A percentile compares a stretch with the other conserved stretches of the same genome.
These are phyloP conservation scores for Rugonectria rugulosa DNA, from an alignment of 2,329 filamentous ascomycete genomes.

Conservation along the genomic window DNA sequence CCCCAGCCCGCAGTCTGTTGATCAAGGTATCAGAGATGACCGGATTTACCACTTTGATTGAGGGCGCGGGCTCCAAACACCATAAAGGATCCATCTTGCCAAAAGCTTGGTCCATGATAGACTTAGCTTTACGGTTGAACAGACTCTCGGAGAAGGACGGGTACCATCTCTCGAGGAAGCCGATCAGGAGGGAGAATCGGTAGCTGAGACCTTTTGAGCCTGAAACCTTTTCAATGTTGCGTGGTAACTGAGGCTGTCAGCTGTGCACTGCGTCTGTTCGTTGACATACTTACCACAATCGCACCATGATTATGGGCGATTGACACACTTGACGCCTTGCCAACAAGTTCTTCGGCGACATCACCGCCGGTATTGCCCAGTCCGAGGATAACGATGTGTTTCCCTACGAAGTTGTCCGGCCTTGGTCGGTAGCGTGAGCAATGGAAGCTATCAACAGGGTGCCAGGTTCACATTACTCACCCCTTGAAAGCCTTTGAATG, in stretches of 20 bases:
- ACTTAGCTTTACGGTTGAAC: slow-evolving; percentile 23
- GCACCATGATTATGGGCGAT: slow-evolving; percentile 38
- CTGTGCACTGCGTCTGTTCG: not conserved
- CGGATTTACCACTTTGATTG: slow-evolving; percentile 36
- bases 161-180: slow-evolving; percentile 36
- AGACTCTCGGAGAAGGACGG: slow-evolving; percentile 25
- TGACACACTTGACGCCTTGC: slow-evolving; percentile 32
- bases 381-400: slow-evolving; percentile 54
- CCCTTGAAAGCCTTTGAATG: slow-evolving; percentile 34
- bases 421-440: slow-evolving; percentile 18
- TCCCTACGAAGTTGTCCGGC: slow-evolving; percentile 34
- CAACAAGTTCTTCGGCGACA: slow-evolving; percentile 42
- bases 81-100: slow-evolving; percentile 34
- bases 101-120: slow-evolving; percentile 30
- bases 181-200: slow-evolving; percentile 40
- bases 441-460: not conserved
- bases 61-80: slow-evolving; percentile 38
- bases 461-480: not conserved
- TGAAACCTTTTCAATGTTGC: slow-evolving; percentile 42
- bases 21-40: slow-evolving; percentile 41
- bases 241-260: slow-evolving; percentile 33
- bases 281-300: slow-evolving; percentile 28
- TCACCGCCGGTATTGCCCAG: slow-evolving; percentile 50
- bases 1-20: slow-evolving; percentile 47
- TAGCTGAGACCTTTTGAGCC: slow-evolving; percentile 44